Evolutionary conservation across 441 rosid species (phyloP).

Genomic region (Flueggea neowawraea): DNA sequence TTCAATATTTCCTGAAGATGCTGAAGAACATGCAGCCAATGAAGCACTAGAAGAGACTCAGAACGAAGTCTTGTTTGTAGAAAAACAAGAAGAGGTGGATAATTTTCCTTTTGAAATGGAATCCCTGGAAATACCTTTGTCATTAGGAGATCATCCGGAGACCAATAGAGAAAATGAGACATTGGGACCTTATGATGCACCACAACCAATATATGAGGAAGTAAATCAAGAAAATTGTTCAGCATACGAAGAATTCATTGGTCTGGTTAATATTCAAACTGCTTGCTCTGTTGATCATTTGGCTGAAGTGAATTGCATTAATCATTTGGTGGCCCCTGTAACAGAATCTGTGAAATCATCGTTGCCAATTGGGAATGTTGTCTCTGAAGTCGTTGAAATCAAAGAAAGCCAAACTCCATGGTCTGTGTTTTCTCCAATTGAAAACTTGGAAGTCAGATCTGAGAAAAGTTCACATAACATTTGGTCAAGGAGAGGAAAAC

Average conservation of each 20-base stretch:
- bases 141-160: conserved; percentile 13
- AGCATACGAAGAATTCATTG: conserved; percentile 17
- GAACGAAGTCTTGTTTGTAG: conserved; percentile 12
- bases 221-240: conserved; percentile 17
- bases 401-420: conserved; percentile 36
- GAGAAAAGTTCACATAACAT: conserved; percentile 37
- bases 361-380: conserved; percentile 23
- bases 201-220: conserved; percentile 19
- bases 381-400: conserved; percentile 20
- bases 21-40: no score
- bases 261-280: not conserved
- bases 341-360: conserved; percentile 32
- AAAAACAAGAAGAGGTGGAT: conserved; percentile 8
- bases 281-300: no score
- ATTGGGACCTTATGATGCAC: conserved; percentile 6
- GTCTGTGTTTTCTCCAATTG: conserved; percentile 23
- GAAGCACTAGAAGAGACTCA: no score
- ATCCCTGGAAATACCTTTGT: conserved; percentile 14
- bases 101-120: conserved; percentile 8
- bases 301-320: no score
- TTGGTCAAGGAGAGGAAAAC: conserved; percentile 84
- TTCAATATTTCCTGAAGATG: not conserved
- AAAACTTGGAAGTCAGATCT: conserved; percentile 32
- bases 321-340: conserved; percentile 4
- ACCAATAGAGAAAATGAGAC: conserved; percentile 19